Percentiles rank a stretch among this genome's conserved stretches.
Conservation (phyloP, 306 rosid genomes). For the Myrica gale region DNA sequence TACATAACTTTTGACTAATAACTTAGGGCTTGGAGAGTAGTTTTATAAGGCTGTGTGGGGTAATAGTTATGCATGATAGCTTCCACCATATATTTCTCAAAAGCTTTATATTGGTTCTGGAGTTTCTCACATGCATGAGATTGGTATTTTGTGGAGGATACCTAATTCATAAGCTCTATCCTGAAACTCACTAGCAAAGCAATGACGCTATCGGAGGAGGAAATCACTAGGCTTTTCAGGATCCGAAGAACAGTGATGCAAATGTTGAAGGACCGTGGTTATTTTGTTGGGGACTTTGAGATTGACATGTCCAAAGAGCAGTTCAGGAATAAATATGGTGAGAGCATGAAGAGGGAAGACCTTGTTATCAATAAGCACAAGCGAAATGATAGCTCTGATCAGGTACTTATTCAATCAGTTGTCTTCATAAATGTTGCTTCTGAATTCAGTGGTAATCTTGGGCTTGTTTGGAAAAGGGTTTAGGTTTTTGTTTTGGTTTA, state of each 20-base stretch:
- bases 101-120: too few species aligned
- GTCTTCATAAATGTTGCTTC: neutral
- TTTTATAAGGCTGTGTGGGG: too few species aligned
- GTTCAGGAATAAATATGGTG: constrained; percentile 24
- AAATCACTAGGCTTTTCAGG: constrained; percentile 39
- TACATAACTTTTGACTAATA: too few species aligned
- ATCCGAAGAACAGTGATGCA: constrained; percentile 64
- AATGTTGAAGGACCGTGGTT: constrained; percentile 62
- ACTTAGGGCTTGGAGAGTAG: too few species aligned
- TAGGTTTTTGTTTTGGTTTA: too few species aligned
- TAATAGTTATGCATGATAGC: too few species aligned
- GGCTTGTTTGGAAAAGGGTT: too few species aligned
- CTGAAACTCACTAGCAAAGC: neutral
- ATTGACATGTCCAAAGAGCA: constrained; percentile 46
- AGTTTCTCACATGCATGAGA: too few species aligned
- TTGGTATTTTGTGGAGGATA: neutral
- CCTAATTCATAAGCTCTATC: neutral
- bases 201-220: constrained; percentile 64
- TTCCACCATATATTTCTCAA: too few species aligned
- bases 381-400: constrained; percentile 45
- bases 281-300: constrained; percentile 54
- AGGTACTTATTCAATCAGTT: constrained; percentile 22
- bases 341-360: constrained; percentile 66
- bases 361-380: constrained; percentile 55
- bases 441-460: neutral